phyloP scores from a whole-genome alignment of 2,329 filamentous ascomycete genomes.

The Sporothrix phasma region DNA sequence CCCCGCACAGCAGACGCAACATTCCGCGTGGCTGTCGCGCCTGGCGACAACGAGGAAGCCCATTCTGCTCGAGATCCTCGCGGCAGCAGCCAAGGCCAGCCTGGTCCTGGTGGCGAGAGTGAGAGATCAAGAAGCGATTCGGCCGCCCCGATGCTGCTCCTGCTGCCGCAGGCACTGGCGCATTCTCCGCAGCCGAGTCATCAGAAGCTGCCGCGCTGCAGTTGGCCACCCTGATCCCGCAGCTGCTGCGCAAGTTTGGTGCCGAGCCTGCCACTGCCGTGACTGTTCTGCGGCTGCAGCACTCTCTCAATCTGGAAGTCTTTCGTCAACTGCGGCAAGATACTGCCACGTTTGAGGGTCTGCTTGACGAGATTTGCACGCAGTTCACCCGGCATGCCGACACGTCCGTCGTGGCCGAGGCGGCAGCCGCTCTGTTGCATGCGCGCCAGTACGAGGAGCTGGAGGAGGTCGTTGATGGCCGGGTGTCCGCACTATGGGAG shows the following conservation, averaged over 20 bases:
- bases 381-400: conserved; percentile 93
- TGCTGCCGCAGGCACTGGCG: neutral
- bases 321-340: conserved; percentile 87
- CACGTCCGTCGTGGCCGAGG: conserved; percentile 73
- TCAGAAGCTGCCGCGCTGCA: conserved; percentile 71
- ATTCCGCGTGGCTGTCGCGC: conserved; percentile 63
- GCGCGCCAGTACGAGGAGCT: conserved; percentile 81
- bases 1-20: conserved; percentile 41
- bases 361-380: conserved; percentile 85
- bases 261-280: conserved; percentile 80
- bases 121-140: conserved; percentile 48
- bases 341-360: conserved; percentile 63
- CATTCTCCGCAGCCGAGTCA: conserved; percentile 39
- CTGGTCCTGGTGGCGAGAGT: conserved; percentile 53
- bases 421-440: conserved; percentile 70
- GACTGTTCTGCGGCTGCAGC: conserved; percentile 74
- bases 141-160: conserved; percentile 31
- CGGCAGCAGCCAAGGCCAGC: conserved; percentile 67
- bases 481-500: conserved; percentile 77
- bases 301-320: conserved; percentile 74
- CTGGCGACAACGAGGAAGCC: conserved; percentile 68
- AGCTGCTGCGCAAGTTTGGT: conserved; percentile 84
- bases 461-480: conserved; percentile 72
- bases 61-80: conserved; percentile 78
- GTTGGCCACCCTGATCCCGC: conserved; percentile 70